Evolutionary conservation across 1,284 basidiomycete species (phyloP).

Genomic region (Moesziomyces sp.): DNA sequence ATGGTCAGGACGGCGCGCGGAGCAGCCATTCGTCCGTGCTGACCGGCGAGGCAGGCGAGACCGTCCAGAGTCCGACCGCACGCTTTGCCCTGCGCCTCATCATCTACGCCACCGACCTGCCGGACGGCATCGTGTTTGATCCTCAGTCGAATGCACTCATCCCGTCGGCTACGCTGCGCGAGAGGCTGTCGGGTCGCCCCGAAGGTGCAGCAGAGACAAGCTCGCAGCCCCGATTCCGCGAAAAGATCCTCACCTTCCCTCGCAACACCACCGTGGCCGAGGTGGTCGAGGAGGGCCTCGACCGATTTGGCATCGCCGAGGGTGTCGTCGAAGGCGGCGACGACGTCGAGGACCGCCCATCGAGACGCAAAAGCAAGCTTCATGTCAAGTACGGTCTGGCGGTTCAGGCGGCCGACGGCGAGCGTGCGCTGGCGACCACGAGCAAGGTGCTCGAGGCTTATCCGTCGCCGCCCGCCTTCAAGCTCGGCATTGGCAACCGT

Average conservation of each 20-base stretch:
- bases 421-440: slow-evolving; percentile 45
- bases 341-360: slow-evolving; percentile 90
- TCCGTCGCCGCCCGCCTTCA: slow-evolving; percentile 71
- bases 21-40: slow-evolving; percentile 44
- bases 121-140: slow-evolving; percentile 92
- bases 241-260: slow-evolving; percentile 73
- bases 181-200: slow-evolving; percentile 21
- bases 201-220: slow-evolving; percentile 8
- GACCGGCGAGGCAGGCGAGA: slow-evolving; percentile 40
- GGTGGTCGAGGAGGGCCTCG: slow-evolving; percentile 89
- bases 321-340: slow-evolving; percentile 98
- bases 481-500: slow-evolving; percentile 78
- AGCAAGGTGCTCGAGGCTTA: slow-evolving; percentile 78
- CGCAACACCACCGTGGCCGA: slow-evolving; percentile 95
- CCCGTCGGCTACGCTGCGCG: slow-evolving; percentile 35
- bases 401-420: slow-evolving; percentile 42
- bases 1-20: slow-evolving; percentile 28
- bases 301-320: slow-evolving; percentile 90
- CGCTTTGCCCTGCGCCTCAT: slow-evolving; percentile 86
- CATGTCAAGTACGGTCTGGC: slow-evolving; percentile 84
- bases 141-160: slow-evolving; percentile 89
- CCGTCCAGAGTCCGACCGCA: slow-evolving; percentile 70
- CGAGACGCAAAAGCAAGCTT: slow-evolving; percentile 79
- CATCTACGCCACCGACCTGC: slow-evolving; percentile 87
- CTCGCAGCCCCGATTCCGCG: slow-evolving; percentile 44